Percentiles rank a stretch among this genome's conserved stretches.
phyloP scores from a whole-genome alignment of 306 rosid genomes.

The Mimosa bimucronata region DNA sequence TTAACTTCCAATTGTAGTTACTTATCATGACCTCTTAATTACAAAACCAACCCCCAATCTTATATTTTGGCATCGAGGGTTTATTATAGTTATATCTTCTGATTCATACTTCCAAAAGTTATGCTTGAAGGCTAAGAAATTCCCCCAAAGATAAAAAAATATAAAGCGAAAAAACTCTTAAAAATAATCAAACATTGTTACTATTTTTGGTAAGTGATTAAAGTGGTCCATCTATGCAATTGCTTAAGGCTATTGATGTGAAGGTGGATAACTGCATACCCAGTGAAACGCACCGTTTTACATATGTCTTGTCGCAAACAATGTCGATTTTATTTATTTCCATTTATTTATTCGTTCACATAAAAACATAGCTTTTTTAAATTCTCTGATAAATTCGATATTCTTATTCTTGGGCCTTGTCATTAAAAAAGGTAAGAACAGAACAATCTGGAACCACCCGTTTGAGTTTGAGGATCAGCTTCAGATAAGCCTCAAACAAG shows the following conservation, averaged over 20 bases:
- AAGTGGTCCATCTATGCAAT: too few relatives aligned
- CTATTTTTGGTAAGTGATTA: too few relatives aligned
- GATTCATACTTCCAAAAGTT: not conserved
- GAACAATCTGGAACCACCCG: slow-evolving; percentile 14
- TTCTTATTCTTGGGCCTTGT: not conserved
- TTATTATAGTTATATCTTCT: not conserved
- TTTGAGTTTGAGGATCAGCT: not conserved
- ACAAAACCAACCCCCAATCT: not conserved
- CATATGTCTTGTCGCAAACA: not conserved
- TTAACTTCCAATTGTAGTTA: not conserved
- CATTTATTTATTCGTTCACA: not conserved
- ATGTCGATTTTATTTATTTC: not conserved
- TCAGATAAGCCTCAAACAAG: not conserved
- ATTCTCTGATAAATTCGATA: not conserved
- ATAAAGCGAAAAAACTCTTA: too few relatives aligned
- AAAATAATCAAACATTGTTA: too few relatives aligned
- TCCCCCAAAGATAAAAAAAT: too few relatives aligned
- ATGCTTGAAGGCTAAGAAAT: not conserved
- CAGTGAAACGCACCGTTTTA: not conserved
- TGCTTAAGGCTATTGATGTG: too few relatives aligned
- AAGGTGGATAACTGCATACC: not conserved
- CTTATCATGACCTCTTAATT: not conserved
- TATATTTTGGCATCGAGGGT: not conserved
- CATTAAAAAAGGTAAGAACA: not conserved
- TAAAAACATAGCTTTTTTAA: not conserved